These are phyloP conservation scores for Knoxdaviesia proteae DNA, from an alignment of 2,329 filamentous ascomycete genomes.

Conservation along the genomic window DNA sequence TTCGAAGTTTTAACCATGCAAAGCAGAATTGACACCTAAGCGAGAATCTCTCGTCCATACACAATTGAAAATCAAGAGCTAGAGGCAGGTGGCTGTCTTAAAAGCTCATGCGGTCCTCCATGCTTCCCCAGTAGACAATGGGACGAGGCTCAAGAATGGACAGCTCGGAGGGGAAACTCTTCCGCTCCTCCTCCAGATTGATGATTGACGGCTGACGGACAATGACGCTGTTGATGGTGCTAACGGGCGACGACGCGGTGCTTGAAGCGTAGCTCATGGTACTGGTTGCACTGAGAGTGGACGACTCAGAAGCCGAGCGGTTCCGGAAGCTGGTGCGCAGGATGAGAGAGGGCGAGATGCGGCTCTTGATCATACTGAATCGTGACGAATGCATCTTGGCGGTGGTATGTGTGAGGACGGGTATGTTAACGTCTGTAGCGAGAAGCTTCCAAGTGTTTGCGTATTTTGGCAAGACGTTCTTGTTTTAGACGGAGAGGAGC, in stretches of 20 bases:
- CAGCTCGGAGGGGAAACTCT: conserved; percentile 29
- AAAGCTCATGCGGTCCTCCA: conserved; percentile 33
- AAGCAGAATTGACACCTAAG: no score
- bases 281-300: conserved; percentile 5
- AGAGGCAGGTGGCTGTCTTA: neutral
- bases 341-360: conserved; percentile 23
- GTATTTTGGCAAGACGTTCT: no score
- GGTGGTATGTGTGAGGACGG: conserved; percentile 1
- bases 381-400: conserved; percentile 24
- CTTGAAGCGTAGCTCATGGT: conserved; percentile 13
- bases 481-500: no score
- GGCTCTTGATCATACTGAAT: conserved; percentile 27
- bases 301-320: conserved; percentile 25
- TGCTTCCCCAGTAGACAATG: conserved; percentile 40
- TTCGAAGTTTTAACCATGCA: neutral
- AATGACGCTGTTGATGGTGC: conserved; percentile 37
- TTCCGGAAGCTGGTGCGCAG: conserved; percentile 29
- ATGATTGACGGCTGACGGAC: conserved; percentile 34
- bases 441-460: no score
- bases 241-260: conserved; percentile 20
- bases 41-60: neutral
- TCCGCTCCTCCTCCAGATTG: conserved; percentile 36
- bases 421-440: no score
- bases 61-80: neutral
- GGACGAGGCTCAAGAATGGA: conserved; percentile 39